phyloP scores from a whole-genome alignment of 2,329 filamentous ascomycete species.

The Raffaelea albimanens region DNA sequence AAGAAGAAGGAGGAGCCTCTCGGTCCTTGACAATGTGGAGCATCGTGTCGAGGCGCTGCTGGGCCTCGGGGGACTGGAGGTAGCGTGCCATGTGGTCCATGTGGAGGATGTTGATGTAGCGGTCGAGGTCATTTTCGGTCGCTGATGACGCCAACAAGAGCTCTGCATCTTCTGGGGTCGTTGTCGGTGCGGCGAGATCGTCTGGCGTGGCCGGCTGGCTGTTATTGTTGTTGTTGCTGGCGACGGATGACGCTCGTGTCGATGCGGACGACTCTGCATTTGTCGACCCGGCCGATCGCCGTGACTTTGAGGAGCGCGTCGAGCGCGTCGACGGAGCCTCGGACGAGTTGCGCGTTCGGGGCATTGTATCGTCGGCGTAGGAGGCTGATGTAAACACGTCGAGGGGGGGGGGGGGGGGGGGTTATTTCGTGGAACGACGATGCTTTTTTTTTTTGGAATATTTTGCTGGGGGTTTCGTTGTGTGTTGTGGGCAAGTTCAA shows the following conservation, averaged over 20 bases:
- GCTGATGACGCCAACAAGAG: neutral
- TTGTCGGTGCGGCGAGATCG: conserved; percentile 1
- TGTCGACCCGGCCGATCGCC: conserved; percentile 2
- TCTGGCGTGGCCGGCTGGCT: neutral
- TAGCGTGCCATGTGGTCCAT: conserved; percentile 11
- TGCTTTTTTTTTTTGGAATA: too few species aligned
- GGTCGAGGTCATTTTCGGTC: conserved; percentile 2
- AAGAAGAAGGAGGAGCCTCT: too few species aligned
- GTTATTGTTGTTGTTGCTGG: conserved; percentile 1
- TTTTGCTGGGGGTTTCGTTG: too few species aligned
- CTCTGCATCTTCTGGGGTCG: neutral
- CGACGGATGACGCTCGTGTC: conserved; percentile 8
- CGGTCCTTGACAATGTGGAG: conserved; percentile 8
- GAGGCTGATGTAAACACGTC: neutral
- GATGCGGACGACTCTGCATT: conserved; percentile 1
- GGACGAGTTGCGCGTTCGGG: conserved; percentile 4
- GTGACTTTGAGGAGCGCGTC: neutral
- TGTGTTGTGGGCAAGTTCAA: too few species aligned
- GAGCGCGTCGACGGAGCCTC: conserved; percentile 7
- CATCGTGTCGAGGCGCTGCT: conserved; percentile 9
- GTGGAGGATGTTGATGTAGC: conserved; percentile 9
- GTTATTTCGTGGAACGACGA: too few species aligned
- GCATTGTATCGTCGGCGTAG: neutral
- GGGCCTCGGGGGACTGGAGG: conserved; percentile 7
- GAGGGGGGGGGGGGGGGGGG: too few species aligned